These are phyloP conservation scores for Moricandia moricandioides DNA, from an alignment of 345 rosid genomes.

Conservation along the genomic window DNA sequence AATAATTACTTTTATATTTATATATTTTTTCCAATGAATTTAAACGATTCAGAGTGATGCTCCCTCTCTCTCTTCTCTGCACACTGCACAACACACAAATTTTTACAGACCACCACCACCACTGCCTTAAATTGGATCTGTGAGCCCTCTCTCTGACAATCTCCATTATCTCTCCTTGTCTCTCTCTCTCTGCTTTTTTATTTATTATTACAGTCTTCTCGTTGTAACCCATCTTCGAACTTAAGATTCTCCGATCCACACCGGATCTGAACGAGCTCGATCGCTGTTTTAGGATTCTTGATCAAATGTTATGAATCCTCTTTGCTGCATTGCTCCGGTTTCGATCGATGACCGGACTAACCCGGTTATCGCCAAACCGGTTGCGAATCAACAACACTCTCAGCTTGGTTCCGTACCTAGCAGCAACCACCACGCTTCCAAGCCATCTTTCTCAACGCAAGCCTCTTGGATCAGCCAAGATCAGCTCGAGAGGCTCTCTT, in stretches of 20 bases:
- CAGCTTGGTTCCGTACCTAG: conserved; percentile 45
- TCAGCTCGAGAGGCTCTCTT: conserved; percentile 39
- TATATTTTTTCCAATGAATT: not conserved
- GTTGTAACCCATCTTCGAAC: conserved; percentile 6
- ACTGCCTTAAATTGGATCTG: conserved; percentile 56
- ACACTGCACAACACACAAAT: conserved; percentile 44
- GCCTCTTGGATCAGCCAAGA: conserved; percentile 57
- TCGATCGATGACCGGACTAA: conserved; percentile 80
- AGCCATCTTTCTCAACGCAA: conserved; percentile 55
- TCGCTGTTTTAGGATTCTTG: not conserved
- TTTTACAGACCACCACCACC: conserved; percentile 40
- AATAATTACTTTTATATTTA: conserved; percentile 19
- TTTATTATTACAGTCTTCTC: not conserved
- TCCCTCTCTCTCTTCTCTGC: conserved; percentile 32
- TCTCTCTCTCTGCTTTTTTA: not conserved
- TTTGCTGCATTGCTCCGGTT: conserved; percentile 99
- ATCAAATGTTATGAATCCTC: conserved; percentile 67
- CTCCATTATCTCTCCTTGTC: conserved; percentile 26
- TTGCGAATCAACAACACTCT: conserved; percentile 37
- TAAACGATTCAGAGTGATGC: conserved; percentile 32
- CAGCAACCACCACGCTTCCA: conserved; percentile 44
- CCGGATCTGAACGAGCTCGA: conserved; percentile 17
- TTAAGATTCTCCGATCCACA: conserved; percentile 12
- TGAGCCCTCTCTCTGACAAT: conserved; percentile 41
- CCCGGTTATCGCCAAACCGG: conserved; percentile 59